These are phyloP conservation scores for Epichloe baconii DNA, from an alignment of 2,329 filamentous ascomycete species.

Conservation along the genomic window DNA sequence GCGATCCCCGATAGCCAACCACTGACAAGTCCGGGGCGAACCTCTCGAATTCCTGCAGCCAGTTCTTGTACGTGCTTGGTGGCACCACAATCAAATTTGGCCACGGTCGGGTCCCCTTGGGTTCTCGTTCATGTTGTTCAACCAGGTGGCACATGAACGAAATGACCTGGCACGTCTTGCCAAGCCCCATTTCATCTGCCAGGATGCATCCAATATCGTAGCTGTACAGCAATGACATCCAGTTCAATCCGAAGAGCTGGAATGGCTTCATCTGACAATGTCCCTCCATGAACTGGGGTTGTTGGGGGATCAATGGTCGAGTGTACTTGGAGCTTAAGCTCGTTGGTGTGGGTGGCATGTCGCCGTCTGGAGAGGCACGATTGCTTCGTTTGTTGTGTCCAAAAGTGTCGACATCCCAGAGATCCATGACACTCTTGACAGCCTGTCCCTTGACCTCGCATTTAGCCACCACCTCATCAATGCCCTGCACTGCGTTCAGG, in stretches of 20 bases:
- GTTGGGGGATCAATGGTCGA: slow-evolving; percentile 36
- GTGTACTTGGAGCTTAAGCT: slow-evolving; percentile 22
- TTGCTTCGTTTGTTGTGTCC: slow-evolving; percentile 25
- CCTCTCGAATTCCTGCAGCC: slow-evolving; percentile 76
- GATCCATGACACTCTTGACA: slow-evolving; percentile 32
- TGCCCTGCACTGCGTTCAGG: slow-evolving; percentile 65
- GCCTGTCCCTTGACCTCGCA: slow-evolving; percentile 60
- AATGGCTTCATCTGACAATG: slow-evolving; percentile 79
- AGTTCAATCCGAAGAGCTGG: slow-evolving; percentile 88
- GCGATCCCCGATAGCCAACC: slow-evolving; percentile 55
- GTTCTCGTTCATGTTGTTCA: slow-evolving; percentile 38
- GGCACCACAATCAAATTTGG: slow-evolving; percentile 80
- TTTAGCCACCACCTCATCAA: slow-evolving; percentile 66
- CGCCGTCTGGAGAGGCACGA: slow-evolving; percentile 18
- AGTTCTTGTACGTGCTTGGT: slow-evolving; percentile 89
- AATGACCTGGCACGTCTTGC: slow-evolving; percentile 96
- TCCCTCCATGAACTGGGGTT: slow-evolving; percentile 67
- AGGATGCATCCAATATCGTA: slow-evolving; percentile 77
- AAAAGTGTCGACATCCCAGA: slow-evolving; percentile 36
- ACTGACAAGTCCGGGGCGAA: slow-evolving; percentile 72
- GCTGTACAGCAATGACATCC: slow-evolving; percentile 74
- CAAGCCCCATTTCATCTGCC: slow-evolving; percentile 93
- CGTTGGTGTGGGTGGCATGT: slow-evolving; percentile 29
- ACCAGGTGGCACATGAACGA: slow-evolving; percentile 76
- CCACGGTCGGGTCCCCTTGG: slow-evolving; percentile 35